Evolutionary conservation across 768 basidiomycete species (phyloP).

Genomic region (Ramaria sp.): DNA sequence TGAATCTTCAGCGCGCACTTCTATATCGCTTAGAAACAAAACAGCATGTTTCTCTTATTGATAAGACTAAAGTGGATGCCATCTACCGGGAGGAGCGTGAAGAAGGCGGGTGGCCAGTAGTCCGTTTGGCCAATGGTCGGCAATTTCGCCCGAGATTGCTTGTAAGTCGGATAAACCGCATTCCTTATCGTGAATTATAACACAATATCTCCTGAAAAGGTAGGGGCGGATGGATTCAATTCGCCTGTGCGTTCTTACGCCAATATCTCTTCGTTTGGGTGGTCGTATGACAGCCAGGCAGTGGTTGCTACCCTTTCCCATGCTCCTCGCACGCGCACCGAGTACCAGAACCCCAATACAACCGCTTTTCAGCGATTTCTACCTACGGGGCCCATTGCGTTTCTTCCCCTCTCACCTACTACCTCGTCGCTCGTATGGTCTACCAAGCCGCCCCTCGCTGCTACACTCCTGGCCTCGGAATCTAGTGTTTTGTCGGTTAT

Average conservation of each 20-base stretch:
- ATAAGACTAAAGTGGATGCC: constrained; percentile 62
- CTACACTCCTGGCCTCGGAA: constrained; percentile 56
- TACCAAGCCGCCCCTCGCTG: constrained; percentile 64
- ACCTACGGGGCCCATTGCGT: constrained; percentile 91
- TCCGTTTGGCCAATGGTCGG: constrained; percentile 60
- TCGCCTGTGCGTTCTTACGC: constrained; percentile 88
- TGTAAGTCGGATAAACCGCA: constrained; percentile 30
- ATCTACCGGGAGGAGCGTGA: constrained; percentile 44
- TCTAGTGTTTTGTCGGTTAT: constrained; percentile 54
- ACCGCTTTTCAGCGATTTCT: constrained; percentile 93
- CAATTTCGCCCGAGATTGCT: constrained; percentile 64
- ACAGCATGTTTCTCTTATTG: constrained; percentile 51
- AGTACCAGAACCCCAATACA: constrained; percentile 54
- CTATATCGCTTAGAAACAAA: constrained; percentile 45
- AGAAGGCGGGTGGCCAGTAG: constrained; percentile 66
- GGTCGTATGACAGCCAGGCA: constrained; percentile 83
- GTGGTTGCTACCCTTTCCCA: constrained; percentile 85
- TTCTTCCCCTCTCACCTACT: constrained; percentile 75
- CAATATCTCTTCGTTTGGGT: constrained; percentile 78
- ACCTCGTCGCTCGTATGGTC: constrained; percentile 93
- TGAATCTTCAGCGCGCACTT: constrained; percentile 84
- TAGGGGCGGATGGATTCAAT: constrained; percentile 93
- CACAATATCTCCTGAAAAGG: constrained; percentile 31
- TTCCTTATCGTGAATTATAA: neutral
- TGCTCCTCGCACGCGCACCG: constrained; percentile 37